Evolutionary conservation across 495 filamentous ascomycete genomes (phyloP).

Genomic region (Xylaria grammica): DNA sequence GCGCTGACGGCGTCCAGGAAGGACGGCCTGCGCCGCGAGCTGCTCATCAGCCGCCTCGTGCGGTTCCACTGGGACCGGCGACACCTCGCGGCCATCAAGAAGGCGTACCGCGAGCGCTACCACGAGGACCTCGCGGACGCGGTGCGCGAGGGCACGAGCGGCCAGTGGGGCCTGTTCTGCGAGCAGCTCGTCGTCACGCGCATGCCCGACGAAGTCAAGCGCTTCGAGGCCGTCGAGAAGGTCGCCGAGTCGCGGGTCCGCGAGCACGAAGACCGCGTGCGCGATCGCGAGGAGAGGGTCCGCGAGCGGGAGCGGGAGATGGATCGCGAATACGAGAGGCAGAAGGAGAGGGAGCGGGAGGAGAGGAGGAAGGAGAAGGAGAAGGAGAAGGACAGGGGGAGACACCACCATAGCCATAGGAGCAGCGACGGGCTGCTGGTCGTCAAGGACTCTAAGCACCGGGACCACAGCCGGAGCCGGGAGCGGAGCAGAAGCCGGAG

Average conservation of each 20-base stretch:
- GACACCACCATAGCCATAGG: conserved; percentile 17
- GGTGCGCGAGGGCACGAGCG: conserved; percentile 54
- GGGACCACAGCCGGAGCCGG: conserved; percentile 44
- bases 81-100: conserved; percentile 75
- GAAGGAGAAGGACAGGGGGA: conserved; percentile 27
- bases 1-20: conserved; percentile 68
- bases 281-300: conserved; percentile 38
- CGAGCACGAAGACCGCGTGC: conserved; percentile 31
- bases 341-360: conserved; percentile 20
- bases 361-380: conserved; percentile 28
- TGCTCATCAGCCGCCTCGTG: conserved; percentile 80
- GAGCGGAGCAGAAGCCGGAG: conserved; percentile 38
- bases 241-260: conserved; percentile 26
- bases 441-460: conserved; percentile 34
- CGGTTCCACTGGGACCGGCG: conserved; percentile 82
- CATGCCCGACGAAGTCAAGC: conserved; percentile 58
- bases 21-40: conserved; percentile 76
- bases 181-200: conserved; percentile 56
- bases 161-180: conserved; percentile 60
- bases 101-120: conserved; percentile 73
- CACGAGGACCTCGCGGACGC: conserved; percentile 69
- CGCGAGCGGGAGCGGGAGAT: conserved; percentile 38
- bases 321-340: conserved; percentile 29
- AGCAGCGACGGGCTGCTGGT: conserved; percentile 31
- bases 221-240: conserved; percentile 45